Conservation (phyloP, 257 asterid genomes). For the Paulownia fortunei region DNA sequence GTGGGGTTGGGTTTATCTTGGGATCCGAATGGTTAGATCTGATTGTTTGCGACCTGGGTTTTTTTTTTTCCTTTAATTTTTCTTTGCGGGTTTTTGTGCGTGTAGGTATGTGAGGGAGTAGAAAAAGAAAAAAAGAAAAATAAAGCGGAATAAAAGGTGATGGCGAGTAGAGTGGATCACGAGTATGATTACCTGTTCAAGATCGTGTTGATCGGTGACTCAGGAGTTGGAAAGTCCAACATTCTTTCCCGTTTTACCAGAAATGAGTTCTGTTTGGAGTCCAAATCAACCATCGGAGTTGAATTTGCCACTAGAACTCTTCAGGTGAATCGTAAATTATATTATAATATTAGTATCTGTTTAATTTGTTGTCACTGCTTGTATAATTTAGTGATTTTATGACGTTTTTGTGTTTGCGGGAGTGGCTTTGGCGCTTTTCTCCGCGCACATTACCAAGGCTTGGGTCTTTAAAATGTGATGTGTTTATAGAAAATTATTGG, state of each 20-base stretch:
- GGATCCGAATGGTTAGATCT: conserved; percentile 37
- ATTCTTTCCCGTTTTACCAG: conserved; percentile 48
- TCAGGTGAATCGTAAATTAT: conserved; percentile 29
- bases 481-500: not conserved
- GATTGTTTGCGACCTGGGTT: conserved; percentile 5
- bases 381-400: not conserved
- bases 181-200: conserved; percentile 48
- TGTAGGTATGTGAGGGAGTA: conserved; percentile 44
- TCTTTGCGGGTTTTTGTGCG: conserved; percentile 12
- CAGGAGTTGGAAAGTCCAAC: conserved; percentile 49
- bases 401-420: not conserved
- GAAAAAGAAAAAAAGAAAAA: not conserved
- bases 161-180: conserved; percentile 52
- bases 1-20: conserved; percentile 23
- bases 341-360: not conserved
- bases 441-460: too few relatives aligned
- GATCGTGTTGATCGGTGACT: conserved; percentile 49
- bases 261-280: conserved; percentile 49
- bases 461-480: not conserved
- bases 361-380: not conserved
- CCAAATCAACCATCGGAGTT: conserved; percentile 49
- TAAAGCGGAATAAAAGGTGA: conserved; percentile 19
- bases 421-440: too few relatives aligned
- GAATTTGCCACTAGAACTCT: conserved; percentile 49
- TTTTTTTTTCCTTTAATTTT: not conserved